A percentile compares a stretch with the other conserved stretches of the same genome.
Conservation (phyloP, 305 asterid genomes). For the Fraxinus sp. region DNA sequence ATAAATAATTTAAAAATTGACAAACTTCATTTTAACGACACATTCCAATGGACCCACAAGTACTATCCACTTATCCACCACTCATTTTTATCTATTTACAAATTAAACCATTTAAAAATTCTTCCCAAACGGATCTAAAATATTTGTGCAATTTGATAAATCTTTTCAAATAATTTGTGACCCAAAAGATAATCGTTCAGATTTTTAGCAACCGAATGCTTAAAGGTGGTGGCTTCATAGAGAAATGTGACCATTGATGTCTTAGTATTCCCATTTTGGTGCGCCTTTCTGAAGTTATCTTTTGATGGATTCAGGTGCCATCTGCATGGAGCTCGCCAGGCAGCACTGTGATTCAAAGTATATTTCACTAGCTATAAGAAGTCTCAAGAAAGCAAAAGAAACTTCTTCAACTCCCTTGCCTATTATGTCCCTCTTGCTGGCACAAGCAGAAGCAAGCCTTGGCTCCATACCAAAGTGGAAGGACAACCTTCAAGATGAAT, state of each 20-base stretch:
- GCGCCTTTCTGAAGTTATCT: not conserved
- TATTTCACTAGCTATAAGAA: slow-evolving; percentile 59
- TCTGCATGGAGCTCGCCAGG: slow-evolving; percentile 87
- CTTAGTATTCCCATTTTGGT: not conserved
- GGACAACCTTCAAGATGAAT: slow-evolving; percentile 60
- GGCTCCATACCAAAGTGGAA: slow-evolving; percentile 78
- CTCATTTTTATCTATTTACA: not conserved
- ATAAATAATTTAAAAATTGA: too few species aligned
- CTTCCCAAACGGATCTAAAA: not conserved
- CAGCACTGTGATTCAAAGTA: slow-evolving; percentile 64
- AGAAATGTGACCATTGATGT: not conserved
- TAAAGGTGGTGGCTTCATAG: not conserved
- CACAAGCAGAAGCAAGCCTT: slow-evolving; percentile 92
- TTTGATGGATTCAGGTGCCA: slow-evolving; percentile 54
- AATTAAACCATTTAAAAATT: not conserved
- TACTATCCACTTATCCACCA: not conserved
- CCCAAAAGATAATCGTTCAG: not conserved
- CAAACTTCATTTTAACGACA: not conserved
- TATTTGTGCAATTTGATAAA: slow-evolving; percentile 8
- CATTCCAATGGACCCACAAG: not conserved
- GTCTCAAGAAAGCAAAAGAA: slow-evolving; percentile 73
- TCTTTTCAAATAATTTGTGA: not conserved
- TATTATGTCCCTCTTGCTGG: slow-evolving; percentile 61
- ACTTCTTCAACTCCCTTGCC: slow-evolving; percentile 52
- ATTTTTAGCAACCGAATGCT: not conserved